Evolutionary conservation across 148 eudicot genomes (phyloP).

Genomic region (Fagopyrum esculentum): DNA sequence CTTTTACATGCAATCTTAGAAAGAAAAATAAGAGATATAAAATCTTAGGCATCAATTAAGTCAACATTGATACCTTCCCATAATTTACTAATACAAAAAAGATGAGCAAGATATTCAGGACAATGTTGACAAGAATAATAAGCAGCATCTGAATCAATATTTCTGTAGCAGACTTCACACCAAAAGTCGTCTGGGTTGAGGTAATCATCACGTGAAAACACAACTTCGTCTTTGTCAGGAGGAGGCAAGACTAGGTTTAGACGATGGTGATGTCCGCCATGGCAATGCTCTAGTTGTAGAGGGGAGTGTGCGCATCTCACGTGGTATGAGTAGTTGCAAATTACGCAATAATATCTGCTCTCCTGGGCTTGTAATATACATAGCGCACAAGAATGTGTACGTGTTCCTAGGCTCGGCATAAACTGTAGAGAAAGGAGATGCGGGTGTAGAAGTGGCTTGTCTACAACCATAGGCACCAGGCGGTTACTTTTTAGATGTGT

Average conservation of each 20-base stretch:
- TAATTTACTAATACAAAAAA: background rate
- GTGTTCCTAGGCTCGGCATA: background rate
- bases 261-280: background rate
- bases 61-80: background rate
- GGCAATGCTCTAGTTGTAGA: background rate
- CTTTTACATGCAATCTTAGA: too few relatives aligned
- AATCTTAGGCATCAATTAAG: too few relatives aligned
- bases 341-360: background rate
- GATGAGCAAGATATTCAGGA: background rate
- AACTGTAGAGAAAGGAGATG: background rate
- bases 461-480: background rate
- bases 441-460: background rate
- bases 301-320: background rate
- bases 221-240: background rate
- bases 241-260: background rate
- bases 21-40: too few relatives aligned
- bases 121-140: background rate
- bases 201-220: background rate
- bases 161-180: background rate
- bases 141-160: background rate
- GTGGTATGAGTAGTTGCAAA: background rate
- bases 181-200: background rate
- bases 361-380: background rate
- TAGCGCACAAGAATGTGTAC: background rate
- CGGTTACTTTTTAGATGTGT: background rate